These are phyloP conservation scores for Trichophyton schoenleinii DNA, from an alignment of 2,329 filamentous ascomycete genomes.

Conservation along the genomic window DNA sequence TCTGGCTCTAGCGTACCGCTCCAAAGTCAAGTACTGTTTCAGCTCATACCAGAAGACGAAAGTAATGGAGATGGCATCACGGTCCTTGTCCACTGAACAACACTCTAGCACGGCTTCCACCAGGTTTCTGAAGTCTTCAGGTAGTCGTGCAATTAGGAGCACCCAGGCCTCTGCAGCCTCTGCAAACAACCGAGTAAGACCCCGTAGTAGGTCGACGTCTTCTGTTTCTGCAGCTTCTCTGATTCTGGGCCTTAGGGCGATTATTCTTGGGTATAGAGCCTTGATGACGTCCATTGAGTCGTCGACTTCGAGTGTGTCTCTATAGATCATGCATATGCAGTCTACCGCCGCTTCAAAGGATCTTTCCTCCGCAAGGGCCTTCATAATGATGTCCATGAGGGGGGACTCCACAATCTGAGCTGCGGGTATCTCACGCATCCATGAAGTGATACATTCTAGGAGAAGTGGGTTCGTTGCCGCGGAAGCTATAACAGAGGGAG, in stretches of 20 bases:
- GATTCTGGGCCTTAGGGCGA: slow-evolving; percentile 66
- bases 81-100: slow-evolving; percentile 71
- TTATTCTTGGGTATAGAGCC: slow-evolving; percentile 65
- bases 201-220: slow-evolving; percentile 75
- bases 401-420: slow-evolving; percentile 73
- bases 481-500: slow-evolving; percentile 39
- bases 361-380: slow-evolving; percentile 55
- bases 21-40: slow-evolving; percentile 87
- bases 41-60: slow-evolving; percentile 98
- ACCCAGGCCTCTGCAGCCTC: slow-evolving; percentile 94
- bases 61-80: slow-evolving; percentile 83
- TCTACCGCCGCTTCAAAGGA: slow-evolving; percentile 84
- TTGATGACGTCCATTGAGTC: slow-evolving; percentile 75
- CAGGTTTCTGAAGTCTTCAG: slow-evolving; percentile 64
- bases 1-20: slow-evolving; percentile 74
- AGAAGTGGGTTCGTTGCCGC: slow-evolving; percentile 80
- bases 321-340: slow-evolving; percentile 81
- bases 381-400: slow-evolving; percentile 67
- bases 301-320: slow-evolving; percentile 86
- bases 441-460: slow-evolving; percentile 90
- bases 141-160: slow-evolving; percentile 74
- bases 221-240: slow-evolving; percentile 62
- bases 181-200: slow-evolving; percentile 77
- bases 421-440: slow-evolving; percentile 85
- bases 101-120: slow-evolving; percentile 91